Percentiles rank a stretch among this genome's conserved stretches.
Conservation (phyloP, 192 early-diverging fungal species). For the Jimgerdemannia flammicorona region DNA sequence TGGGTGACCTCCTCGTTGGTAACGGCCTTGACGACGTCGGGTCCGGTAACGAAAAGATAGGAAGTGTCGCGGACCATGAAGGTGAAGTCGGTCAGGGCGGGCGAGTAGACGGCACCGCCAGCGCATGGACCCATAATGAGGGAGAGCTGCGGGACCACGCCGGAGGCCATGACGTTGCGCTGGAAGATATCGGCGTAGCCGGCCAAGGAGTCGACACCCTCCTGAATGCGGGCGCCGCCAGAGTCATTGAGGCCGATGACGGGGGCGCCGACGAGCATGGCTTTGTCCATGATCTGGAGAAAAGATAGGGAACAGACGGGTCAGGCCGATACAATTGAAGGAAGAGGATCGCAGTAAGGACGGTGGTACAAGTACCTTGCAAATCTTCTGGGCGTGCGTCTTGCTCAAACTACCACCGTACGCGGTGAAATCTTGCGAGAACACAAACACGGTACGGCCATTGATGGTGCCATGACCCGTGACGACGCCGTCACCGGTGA, state of each 20-base stretch:
- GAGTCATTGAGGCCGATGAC: constrained; percentile 96
- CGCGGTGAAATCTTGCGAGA: constrained; percentile 92
- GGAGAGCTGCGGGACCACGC: constrained; percentile 94
- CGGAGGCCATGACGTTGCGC: constrained; percentile 88
- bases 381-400: constrained; percentile 88
- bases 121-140: constrained; percentile 98
- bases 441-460: constrained; percentile 85
- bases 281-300: constrained; percentile 76
- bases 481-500: constrained; percentile 93
- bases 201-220: constrained; percentile 93
- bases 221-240: constrained; percentile 96
- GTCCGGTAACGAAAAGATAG: constrained; percentile 96
- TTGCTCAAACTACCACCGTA: constrained; percentile 88
- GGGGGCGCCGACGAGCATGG: constrained; percentile 88
- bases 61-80: constrained; percentile 97
- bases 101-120: constrained; percentile 96
- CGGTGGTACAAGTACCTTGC: constrained; percentile 46
- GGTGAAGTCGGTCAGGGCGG: constrained; percentile 94
- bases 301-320: neutral
- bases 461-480: constrained; percentile 95
- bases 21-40: constrained; percentile 94
- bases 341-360: no score
- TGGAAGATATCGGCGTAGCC: constrained; percentile 98
- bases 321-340: no score
- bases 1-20: constrained; percentile 93